Evolutionary conservation across 257 asterid genomes (phyloP), one percentile per base, ranked within the genome.

Genomic region (Sherardia arvensis): DNA sequence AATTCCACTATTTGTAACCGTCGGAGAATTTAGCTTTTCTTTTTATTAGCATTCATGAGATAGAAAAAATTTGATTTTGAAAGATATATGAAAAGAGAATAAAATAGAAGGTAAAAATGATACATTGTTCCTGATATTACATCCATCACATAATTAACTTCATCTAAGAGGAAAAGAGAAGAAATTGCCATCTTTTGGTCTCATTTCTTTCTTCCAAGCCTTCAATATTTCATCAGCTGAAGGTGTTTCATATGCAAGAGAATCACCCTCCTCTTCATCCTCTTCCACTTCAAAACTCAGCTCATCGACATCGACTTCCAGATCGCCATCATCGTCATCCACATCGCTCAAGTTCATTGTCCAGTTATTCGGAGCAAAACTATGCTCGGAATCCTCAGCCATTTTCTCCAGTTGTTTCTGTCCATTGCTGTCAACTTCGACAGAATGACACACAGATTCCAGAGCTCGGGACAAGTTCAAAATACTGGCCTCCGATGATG

Each of bases 141-240:
- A 12, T 53, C 14, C 17, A 53, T 2, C 10, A 8, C 29, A 15
- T 11, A 20, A 28, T 54, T 64, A 64, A 62, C 57, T 68, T 59
- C 55, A 27, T 58, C 69, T 33, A 43, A 4, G 10, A 49, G 67
- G 74, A 28, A 76, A 30, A 18, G 62, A 56, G 38, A 51, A 61
- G 61, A 47, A 73, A 25, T 66, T 34, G 17, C 60, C 62, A 47
- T 67, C 74, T 33, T 69, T 73, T 49, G n/a, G 65, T 54, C 72
- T 61, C 65, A 53, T 80, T 45, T 72, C 77, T 43, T 43, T 5
- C 85, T 85, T 83, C 97, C 99, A 92, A 34, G 38, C 69, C 68
- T 87, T 79, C 59, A 89, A 81, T 74, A 89, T 92, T 73, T 84
- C 89, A 59, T 66, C 7, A 1, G 95, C 97, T 7, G 96, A 84